A percentile compares a stretch with the other conserved stretches of the same genome.
Conservation (phyloP, 768 basidiomycete genomes). For the Amanita inopinata region DNA sequence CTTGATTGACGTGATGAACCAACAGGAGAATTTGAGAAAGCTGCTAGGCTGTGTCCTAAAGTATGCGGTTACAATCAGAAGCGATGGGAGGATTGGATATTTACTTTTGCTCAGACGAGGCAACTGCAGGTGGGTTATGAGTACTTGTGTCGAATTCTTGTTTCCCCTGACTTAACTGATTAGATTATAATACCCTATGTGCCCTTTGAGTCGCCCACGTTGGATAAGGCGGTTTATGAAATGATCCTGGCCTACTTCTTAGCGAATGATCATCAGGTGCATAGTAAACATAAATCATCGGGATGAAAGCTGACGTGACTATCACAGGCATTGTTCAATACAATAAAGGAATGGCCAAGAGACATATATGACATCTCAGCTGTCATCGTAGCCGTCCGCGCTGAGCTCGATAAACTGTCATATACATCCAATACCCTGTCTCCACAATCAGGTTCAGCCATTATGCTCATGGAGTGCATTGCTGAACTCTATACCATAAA, state of each 20-base stretch:
- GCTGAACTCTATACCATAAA: constrained; percentile 88
- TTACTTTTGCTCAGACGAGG: constrained; percentile 73
- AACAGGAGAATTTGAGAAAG: constrained; percentile 19
- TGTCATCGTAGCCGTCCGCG: constrained; percentile 82
- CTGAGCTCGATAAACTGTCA: constrained; percentile 60
- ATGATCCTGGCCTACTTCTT: constrained; percentile 89
- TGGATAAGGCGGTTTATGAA: constrained; percentile 84
- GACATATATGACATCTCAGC: constrained; percentile 84
- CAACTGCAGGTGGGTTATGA: constrained; percentile 57
- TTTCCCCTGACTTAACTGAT: not conserved
- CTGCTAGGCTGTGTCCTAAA: constrained; percentile 75
- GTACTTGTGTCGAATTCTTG: not conserved
- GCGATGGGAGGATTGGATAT: constrained; percentile 96
- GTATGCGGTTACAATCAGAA: constrained; percentile 73
- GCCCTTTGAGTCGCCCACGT: constrained; percentile 72
- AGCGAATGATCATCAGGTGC: constrained; percentile 62
- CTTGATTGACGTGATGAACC: not conserved
- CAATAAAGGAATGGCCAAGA: constrained; percentile 82
- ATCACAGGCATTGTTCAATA: constrained; percentile 58
- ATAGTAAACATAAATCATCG: constrained; percentile 9
- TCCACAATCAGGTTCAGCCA: constrained; percentile 29
- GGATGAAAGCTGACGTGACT: not conserved
- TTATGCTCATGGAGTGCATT: constrained; percentile 85
- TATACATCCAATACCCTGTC: constrained; percentile 38
- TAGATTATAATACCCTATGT: constrained; percentile 86